A percentile compares a stretch with the other conserved stretches of the same genome.
Evolutionary conservation across 2,329 filamentous ascomycete species (phyloP).

Genomic region (Stemphylium lycopersici): DNA sequence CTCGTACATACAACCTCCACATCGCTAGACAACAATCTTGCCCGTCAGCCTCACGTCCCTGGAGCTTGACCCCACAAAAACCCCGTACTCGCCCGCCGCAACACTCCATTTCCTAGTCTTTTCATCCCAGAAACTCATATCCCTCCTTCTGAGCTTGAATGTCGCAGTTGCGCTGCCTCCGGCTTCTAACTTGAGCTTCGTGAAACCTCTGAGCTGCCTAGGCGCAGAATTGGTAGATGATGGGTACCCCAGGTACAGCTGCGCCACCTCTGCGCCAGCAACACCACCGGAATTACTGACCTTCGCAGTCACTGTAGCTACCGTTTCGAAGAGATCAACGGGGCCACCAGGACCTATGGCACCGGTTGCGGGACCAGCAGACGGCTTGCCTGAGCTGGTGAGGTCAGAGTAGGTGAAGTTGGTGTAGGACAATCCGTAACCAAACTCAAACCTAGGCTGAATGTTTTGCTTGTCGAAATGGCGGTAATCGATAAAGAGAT

Average conservation of each 20-base stretch:
- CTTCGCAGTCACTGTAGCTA: constrained; percentile 44
- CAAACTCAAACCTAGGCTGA: constrained; percentile 52
- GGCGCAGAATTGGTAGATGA: constrained; percentile 36
- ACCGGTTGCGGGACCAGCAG: constrained; percentile 33
- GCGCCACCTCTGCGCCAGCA: constrained; percentile 47
- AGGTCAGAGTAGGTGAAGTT: constrained; percentile 50
- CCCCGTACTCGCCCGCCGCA: constrained; percentile 40
- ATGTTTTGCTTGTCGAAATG: constrained; percentile 52
- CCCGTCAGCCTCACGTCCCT: constrained; percentile 45
- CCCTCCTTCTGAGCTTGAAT: constrained; percentile 45
- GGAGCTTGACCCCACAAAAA: constrained; percentile 45
- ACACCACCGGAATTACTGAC: constrained; percentile 46
- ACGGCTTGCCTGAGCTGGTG: constrained; percentile 28
- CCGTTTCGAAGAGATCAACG: constrained; percentile 42
- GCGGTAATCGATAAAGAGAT: constrained; percentile 55
- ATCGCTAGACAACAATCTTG: constrained; percentile 40
- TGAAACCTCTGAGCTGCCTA: constrained; percentile 47
- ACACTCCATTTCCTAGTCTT: constrained; percentile 43
- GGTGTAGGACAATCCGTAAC: constrained; percentile 54
- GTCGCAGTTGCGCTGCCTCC: constrained; percentile 39
- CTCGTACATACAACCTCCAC: background rate
- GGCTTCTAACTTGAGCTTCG: constrained; percentile 41
- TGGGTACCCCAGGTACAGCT: constrained; percentile 48
- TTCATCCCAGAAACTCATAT: constrained; percentile 48
- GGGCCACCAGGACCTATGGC: constrained; percentile 35